Percentiles rank a stretch among this genome's conserved stretches.
phyloP scores from a whole-genome alignment of 805 yeast species.

The Candida koratica region DNA sequence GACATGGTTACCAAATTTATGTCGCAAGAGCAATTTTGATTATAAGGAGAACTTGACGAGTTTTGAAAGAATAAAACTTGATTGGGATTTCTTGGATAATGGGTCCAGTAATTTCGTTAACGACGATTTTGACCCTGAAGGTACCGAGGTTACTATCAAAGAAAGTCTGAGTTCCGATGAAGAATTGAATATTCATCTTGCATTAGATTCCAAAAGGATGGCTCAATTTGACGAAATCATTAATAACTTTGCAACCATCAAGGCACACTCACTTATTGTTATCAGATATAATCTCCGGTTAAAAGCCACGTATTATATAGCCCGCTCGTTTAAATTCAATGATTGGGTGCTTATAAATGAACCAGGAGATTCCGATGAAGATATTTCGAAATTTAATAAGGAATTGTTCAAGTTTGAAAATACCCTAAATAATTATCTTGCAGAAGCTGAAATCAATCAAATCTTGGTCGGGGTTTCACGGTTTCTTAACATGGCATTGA shows the following conservation, averaged over 20 bases:
- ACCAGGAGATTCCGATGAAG: conserved; percentile 58
- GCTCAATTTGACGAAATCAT: conserved; percentile 36
- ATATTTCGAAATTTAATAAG: conserved; percentile 48
- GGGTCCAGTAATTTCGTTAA: conserved; percentile 21
- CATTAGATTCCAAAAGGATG: conserved; percentile 29
- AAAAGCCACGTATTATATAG: conserved; percentile 49
- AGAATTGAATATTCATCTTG: conserved; percentile 26
- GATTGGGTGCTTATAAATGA: conserved; percentile 51
- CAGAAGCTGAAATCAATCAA: conserved; percentile 28
- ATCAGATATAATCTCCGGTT: conserved; percentile 56
- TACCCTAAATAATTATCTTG: conserved; percentile 32
- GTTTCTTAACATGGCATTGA: conserved; percentile 48
- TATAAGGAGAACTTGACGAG: conserved; percentile 20
- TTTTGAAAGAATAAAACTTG: conserved; percentile 34
- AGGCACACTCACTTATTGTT: conserved; percentile 40
- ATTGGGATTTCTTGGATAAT: conserved; percentile 41
- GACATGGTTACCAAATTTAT: conserved; percentile 55
- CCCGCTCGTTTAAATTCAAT: conserved; percentile 44
- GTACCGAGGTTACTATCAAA: conserved; percentile 4
- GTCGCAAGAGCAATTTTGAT: conserved; percentile 37
- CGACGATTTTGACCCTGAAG: background rate
- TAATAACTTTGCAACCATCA: conserved; percentile 29
- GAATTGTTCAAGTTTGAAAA: conserved; percentile 46
- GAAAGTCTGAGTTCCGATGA: conserved; percentile 6
- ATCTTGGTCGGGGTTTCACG: conserved; percentile 46